Conservation (phyloP, 2,329 filamentous ascomycete genomes). For the Diaporthe vaccinii region DNA sequence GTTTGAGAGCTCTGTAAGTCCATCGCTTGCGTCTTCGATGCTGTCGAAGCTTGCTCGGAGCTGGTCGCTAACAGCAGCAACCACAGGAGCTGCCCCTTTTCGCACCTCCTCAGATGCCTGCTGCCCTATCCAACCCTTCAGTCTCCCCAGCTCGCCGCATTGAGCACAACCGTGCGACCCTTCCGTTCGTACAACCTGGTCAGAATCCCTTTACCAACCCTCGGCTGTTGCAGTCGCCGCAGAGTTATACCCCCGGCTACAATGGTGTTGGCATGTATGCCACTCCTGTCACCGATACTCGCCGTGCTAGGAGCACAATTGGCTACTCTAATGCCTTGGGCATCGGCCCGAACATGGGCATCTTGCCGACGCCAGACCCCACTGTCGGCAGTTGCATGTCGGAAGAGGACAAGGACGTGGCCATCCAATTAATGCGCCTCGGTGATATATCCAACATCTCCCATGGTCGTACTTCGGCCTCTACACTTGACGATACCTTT, state of each 20-base stretch:
- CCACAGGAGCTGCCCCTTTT: conserved; percentile 93
- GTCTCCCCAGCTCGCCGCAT: conserved; percentile 90
- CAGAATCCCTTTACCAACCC: conserved; percentile 86
- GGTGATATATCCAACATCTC: conserved; percentile 95
- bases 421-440: conserved; percentile 95
- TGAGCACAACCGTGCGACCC: conserved; percentile 76
- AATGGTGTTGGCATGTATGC: conserved; percentile 70
- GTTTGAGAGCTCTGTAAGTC: conserved; percentile 95
- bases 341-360: conserved; percentile 58
- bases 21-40: conserved; percentile 32
- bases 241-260: conserved; percentile 74
- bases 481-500: conserved; percentile 92
- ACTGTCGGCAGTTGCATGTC: conserved; percentile 97
- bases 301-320: conserved; percentile 76
- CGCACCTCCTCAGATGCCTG: conserved; percentile 92
- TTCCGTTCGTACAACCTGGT: conserved; percentile 82
- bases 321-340: conserved; percentile 64
- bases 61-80: conserved; percentile 35
- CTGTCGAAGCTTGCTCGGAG: neutral
- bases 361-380: conserved; percentile 94
- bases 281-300: conserved; percentile 72
- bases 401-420: conserved; percentile 93
- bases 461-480: conserved; percentile 92
- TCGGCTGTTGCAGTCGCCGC: conserved; percentile 85
- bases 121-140: conserved; percentile 96